Evolutionary conservation across 164 flowering plant species (phyloP).

Genomic region (Chloranthus sessilifolius): DNA sequence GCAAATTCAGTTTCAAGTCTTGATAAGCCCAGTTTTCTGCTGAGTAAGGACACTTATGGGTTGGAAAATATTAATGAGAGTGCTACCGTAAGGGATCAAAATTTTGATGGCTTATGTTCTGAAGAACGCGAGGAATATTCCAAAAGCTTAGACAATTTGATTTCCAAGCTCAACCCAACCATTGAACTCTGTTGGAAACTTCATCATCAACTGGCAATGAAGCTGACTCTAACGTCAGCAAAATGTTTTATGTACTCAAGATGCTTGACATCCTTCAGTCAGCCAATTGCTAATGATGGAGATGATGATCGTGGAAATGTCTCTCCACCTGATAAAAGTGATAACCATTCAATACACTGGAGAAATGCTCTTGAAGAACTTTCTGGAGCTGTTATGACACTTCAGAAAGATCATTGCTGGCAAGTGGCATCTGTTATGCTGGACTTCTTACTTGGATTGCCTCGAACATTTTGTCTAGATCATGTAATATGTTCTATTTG

Average conservation of each 20-base stretch:
- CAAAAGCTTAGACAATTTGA: slow-evolving; percentile 40
- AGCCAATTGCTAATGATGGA: slow-evolving; percentile 15
- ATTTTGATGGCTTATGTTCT: slow-evolving; percentile 13
- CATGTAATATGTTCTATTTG: slow-evolving; percentile 44
- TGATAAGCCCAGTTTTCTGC: slow-evolving; percentile 13
- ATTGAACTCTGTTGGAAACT: slow-evolving; percentile 72
- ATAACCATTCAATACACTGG: slow-evolving; percentile 37
- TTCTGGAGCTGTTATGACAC: slow-evolving; percentile 31
- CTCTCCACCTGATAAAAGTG: slow-evolving; percentile 15
- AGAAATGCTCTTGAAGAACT: slow-evolving; percentile 49
- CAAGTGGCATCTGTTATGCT: slow-evolving; percentile 66
- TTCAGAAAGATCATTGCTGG: slow-evolving; percentile 69
- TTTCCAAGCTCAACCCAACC: slow-evolving; percentile 48
- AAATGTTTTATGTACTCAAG: slow-evolving; percentile 51
- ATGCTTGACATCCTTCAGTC: slow-evolving; percentile 43
- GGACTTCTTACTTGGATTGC: slow-evolving; percentile 63
- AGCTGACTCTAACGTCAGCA: slow-evolving; percentile 41
- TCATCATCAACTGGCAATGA: slow-evolving; percentile 62
- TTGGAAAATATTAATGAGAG: slow-evolving; percentile 17
- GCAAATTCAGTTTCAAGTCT: slow-evolving; percentile 5
- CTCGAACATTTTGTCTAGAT: slow-evolving; percentile 41
- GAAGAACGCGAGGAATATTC: slow-evolving; percentile 46
- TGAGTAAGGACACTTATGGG: slow-evolving; percentile 17
- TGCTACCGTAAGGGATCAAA: slow-evolving; percentile 11
- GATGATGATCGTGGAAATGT: slow-evolving; percentile 24